Evolutionary conservation across 331 rosid species (phyloP), one percentile per base, ranked within the genome.

Genomic region (Pyracantha coccinea): DNA sequence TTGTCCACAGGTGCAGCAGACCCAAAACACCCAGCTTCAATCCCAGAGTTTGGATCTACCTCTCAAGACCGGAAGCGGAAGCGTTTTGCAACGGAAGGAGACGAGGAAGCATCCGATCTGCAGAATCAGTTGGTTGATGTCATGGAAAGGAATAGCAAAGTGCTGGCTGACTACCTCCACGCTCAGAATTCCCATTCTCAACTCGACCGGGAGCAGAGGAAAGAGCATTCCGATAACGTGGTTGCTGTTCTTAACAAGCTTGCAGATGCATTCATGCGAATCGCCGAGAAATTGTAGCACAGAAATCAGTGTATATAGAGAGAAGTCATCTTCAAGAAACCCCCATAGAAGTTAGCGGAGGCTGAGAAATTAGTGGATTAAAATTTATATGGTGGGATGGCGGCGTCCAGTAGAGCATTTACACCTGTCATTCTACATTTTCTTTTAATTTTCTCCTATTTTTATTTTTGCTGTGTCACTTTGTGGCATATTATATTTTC

Each of bases 171-270:
- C 62, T 96, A 90, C 20, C 89, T 95, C 13, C 97, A 89, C 71
- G 86, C 93, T 69, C 98, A 90, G 85, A 95, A 89, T 77, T 35
- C 75, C 19, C 92, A 90, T 82, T 90, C 84, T 31, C 91, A 85
- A 58, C 72, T 89, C 68, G 97, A 92, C 68, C 82, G 93, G 14
- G 93, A 92, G 80, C 99, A 90, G 84, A 88, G 93, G 85, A 94
- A 86, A 69, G 87, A 83, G 81, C 89, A 92, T 65, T 84, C 91
- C 4, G 87, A 82, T 70, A 87, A 80, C 81, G 68, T 95, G 60
- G 89, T 95, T 72, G 83, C 90, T 54, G 99, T 95, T 21, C 93
- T 95, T 54, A 88, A 90, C 78, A 95, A 90, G 90, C 90, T 95
- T 66, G 99, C 99, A 58, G 93, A 86, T 78, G 98, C 99, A 65